Evolutionary conservation across 108 stramenopile species (phyloP), one percentile per base, ranked within the genome.

Genomic region (Nannochloropsis granulata): DNA sequence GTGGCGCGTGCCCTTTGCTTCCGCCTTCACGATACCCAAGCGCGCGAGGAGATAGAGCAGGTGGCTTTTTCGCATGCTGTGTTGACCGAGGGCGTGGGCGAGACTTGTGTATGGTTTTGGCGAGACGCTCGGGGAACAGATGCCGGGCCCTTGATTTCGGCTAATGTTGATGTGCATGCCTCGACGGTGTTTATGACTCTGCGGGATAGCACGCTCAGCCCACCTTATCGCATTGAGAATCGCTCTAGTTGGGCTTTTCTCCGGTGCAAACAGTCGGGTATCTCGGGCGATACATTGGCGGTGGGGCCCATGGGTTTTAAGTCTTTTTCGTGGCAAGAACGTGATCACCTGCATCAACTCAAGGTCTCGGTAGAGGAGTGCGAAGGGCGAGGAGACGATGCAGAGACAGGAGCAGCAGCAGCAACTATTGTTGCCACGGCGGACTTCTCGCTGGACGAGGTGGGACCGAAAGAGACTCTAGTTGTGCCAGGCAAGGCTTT

Each of bases 201-300:
- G 2, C 42, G 44, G 21, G 81, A 81, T 23, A 44, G 42, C 44
- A 44, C 81, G 16, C 81, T 44, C 43, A 44, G 43, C 23, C 81
- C 81, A 13, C 81, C 81, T 81, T 81, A 81, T 81, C 81, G 81
- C 81, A 43, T 81, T 21, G 81, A 81, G 44, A 81, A 81, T 23
- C 81, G 81, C 23, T 44, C 81, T 44, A 71, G 56, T n/a, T 71
- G 56, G 56, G 56, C 56, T n/a, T 71, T n/a, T 71, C n/a, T 71
- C 21, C 56, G 56, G n/a, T 71, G 56, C n/a, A 71, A 71, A 10
- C 56, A 10, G 56, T 71, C 56, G 56, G 56, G 56, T n/a, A 71
- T n/a, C 21, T 71, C 56, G 21, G 56, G n/a, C 10, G 56, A 71
- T n/a, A 71, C 56, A n/a, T 71, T 71, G 16, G 56, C 56, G 16